Base-by-base conservation (phyloP, 768 basidiomycete genomes). In the Tremella fuciformis region DNA sequence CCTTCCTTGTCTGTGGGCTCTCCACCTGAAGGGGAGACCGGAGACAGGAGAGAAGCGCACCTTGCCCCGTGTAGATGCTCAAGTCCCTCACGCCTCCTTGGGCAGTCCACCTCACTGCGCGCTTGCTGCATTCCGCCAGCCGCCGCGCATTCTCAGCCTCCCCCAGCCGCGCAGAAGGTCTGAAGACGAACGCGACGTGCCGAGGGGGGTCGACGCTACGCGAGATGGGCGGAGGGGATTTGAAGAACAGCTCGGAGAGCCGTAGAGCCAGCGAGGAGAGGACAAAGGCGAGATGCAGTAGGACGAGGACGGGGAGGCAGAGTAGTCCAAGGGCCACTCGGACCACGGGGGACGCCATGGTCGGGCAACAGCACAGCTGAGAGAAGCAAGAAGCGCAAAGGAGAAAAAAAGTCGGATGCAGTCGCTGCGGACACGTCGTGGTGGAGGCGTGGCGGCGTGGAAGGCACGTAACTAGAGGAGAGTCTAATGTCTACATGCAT, bases 171-270 rank as follows among this genome's bases (percentile, higher is more conserved):
- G 42, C n/a, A 15, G 63, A 54, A 47, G 54, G 9, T 8, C 39
- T 42, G 3, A 64, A 21, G 21, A 54, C 55, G 44, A 63, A 22
- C 13, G 53, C 63, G n/a, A 60, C 44, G 60, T 64, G 63, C 24
- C 41, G 42, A n/a, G n/a, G 42, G 42, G 22, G 42, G n/a, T 46
- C 22, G 42, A 46, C n/a, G 15, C 8, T n/a, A 4, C 42, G 4
- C 42, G n/a, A 46, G 15, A 15, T 4, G 4, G n/a, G 7, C n/a
- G n/a, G 6, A 15, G 22, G 42, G 42, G 42, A 4, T 46, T 22
- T n/a, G 42, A 46, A 22, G 42, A 46, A 46, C 7, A 46, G n/a
- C 15, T 46, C n/a, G 42, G 42, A 46, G 6, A 46, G 42, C 4
- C 42, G 42, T 18, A 46, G 22, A 22, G 22, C n/a, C n/a, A 46